These are phyloP conservation scores for Nakazawaea peltata DNA, from an alignment of 805 yeast species.

Conservation along the genomic window DNA sequence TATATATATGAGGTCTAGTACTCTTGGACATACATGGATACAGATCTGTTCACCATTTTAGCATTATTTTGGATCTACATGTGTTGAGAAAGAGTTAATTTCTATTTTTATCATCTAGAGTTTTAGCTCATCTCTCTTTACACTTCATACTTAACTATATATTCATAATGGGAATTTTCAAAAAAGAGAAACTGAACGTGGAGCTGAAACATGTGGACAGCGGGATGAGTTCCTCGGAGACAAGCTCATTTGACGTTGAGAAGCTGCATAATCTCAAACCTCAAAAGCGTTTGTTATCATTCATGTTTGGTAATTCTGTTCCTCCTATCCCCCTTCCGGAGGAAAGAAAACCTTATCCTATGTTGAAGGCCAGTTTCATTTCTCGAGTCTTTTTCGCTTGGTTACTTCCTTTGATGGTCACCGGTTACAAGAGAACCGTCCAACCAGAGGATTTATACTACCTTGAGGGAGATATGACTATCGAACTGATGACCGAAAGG, in stretches of 20 bases:
- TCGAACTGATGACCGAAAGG: slow-evolving; percentile 29
- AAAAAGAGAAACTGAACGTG: neutral
- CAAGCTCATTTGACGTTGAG: slow-evolving; percentile 1
- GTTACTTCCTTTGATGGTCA: slow-evolving; percentile 52
- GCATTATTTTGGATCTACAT: no score
- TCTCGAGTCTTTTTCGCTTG: slow-evolving; percentile 54
- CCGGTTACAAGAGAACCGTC: slow-evolving; percentile 68
- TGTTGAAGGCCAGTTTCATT: slow-evolving; percentile 32
- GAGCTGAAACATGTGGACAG: neutral
- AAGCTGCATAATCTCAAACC: slow-evolving; percentile 9
- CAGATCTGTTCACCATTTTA: no score
- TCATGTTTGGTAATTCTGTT: slow-evolving; percentile 37
- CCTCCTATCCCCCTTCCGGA: slow-evolving; percentile 43
- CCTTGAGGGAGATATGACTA: slow-evolving; percentile 32
- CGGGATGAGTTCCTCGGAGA: neutral
- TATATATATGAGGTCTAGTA: no score
- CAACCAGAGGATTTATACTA: slow-evolving; percentile 53
- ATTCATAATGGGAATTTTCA: no score
- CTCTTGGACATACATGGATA: no score
- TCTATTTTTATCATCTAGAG: no score
- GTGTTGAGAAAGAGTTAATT: no score
- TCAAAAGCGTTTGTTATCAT: slow-evolving; percentile 44
- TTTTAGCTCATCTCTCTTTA: no score
- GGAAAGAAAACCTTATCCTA: slow-evolving; percentile 44
- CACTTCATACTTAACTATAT: no score